Evolutionary conservation across 345 rosid genomes (phyloP).

Genomic region (Carallia pectinifolia): DNA sequence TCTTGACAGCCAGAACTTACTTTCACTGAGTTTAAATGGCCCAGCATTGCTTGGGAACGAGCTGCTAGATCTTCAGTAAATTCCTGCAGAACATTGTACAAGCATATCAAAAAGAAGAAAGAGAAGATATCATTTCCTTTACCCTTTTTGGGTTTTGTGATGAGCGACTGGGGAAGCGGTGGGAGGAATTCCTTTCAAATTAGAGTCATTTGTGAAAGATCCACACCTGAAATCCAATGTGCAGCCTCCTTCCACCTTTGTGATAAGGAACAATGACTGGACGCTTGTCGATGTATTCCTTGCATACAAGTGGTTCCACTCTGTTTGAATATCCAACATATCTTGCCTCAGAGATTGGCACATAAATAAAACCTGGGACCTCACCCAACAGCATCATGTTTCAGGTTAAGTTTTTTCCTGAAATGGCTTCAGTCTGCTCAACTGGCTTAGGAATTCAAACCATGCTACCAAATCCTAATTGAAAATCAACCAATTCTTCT

Average conservation of each 20-base stretch:
- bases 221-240: slow-evolving; percentile 83
- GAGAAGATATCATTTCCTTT: not conserved
- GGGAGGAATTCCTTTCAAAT: not conserved
- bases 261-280: slow-evolving; percentile 94
- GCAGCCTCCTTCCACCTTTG: slow-evolving; percentile 95
- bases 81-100: slow-evolving; percentile 46
- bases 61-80: slow-evolving; percentile 74
- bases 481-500: too few species aligned
- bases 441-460: too few species aligned
- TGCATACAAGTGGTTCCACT: slow-evolving; percentile 92
- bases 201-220: not conserved
- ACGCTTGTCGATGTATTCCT: slow-evolving; percentile 59
- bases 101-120: slow-evolving; percentile 5
- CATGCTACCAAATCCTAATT: too few species aligned
- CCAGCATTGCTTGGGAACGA: slow-evolving; percentile 66
- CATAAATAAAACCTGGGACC: too few species aligned
- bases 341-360: not conserved
- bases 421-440: too few species aligned
- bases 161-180: not conserved
- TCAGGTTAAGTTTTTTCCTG: too few species aligned
- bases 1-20: slow-evolving; percentile 25
- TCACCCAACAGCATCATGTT: too few species aligned
- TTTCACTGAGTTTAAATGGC: slow-evolving; percentile 54
- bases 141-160: too few species aligned
- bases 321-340: slow-evolving; percentile 39